These are phyloP conservation scores for Inonotus obliquus DNA, from an alignment of 1,284 basidiomycete species.

Conservation along the genomic window DNA sequence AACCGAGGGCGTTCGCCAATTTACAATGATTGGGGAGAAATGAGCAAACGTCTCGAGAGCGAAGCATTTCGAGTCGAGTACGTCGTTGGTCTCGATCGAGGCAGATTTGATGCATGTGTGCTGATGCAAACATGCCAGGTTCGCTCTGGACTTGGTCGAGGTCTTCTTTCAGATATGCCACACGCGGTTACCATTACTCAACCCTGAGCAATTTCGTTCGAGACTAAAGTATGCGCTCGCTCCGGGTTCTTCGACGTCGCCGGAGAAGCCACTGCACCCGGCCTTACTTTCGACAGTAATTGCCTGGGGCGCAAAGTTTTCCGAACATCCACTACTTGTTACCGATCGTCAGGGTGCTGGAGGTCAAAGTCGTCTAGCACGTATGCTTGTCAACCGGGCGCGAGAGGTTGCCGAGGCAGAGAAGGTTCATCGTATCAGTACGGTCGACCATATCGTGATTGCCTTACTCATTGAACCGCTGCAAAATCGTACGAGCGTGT, in stretches of 20 bases:
- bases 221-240: constrained; percentile 43
- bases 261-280: constrained; percentile 50
- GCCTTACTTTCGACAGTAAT: constrained; percentile 83
- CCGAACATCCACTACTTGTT: constrained; percentile 77
- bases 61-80: constrained; percentile 73
- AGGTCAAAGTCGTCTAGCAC: constrained; percentile 73
- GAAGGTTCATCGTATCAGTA: constrained; percentile 80
- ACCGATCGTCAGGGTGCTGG: constrained; percentile 69
- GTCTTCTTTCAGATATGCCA: constrained; percentile 88
- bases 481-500: constrained; percentile 65
- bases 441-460: constrained; percentile 75
- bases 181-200: constrained; percentile 75
- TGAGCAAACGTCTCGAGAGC: constrained; percentile 60
- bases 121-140: constrained; percentile 41
- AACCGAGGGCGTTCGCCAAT: constrained; percentile 18
- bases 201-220: constrained; percentile 69
- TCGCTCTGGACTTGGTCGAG: constrained; percentile 84
- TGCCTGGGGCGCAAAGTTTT: constrained; percentile 91
- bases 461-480: constrained; percentile 72
- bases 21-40: constrained; percentile 66
- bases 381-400: constrained; percentile 72
- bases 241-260: constrained; percentile 24
- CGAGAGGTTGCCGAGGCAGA: constrained; percentile 80
- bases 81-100: constrained; percentile 26
- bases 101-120: constrained; percentile 19